phyloP scores from a whole-genome alignment of 441 rosid species.

The Hura crepitans region DNA sequence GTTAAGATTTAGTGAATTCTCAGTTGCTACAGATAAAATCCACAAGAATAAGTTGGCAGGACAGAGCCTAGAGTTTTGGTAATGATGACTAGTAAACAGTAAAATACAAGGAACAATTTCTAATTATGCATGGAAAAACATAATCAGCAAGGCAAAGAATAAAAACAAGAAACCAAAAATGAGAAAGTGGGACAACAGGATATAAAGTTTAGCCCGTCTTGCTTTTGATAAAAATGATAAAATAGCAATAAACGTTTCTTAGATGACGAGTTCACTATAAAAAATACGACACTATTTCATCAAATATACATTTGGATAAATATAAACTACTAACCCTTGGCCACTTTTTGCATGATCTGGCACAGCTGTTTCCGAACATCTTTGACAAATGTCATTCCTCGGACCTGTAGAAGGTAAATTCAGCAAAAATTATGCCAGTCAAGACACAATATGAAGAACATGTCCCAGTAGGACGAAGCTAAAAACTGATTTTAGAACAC shows the following conservation, averaged over 20 bases:
- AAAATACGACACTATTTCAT: background rate
- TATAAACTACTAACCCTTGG: conserved; percentile 55
- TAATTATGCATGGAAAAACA: background rate
- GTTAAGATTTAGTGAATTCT: background rate
- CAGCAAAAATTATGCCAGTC: conserved; percentile 9
- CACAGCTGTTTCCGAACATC: conserved; percentile 85
- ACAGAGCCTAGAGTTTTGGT: background rate
- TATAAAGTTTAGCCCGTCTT: background rate
- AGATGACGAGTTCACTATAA: background rate
- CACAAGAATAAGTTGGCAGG: background rate
- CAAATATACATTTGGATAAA: background rate
- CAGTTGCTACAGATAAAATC: background rate
- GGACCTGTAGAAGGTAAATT: conserved; percentile 47
- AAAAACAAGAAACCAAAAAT: background rate
- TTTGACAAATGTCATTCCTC: conserved; percentile 90
- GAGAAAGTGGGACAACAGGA: background rate
- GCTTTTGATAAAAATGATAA: background rate
- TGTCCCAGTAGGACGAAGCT: background rate
- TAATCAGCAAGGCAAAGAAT: background rate
- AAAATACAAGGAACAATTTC: background rate
- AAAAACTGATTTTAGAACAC: background rate
- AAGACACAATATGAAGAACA: conserved; percentile 6
- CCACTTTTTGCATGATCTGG: conserved; percentile 89
- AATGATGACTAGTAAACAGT: background rate
- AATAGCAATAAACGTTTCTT: background rate